Percentiles rank a stretch among this genome's conserved stretches.
phyloP scores from a whole-genome alignment of 805 yeast genomes.

The Candida sanyiensis region DNA sequence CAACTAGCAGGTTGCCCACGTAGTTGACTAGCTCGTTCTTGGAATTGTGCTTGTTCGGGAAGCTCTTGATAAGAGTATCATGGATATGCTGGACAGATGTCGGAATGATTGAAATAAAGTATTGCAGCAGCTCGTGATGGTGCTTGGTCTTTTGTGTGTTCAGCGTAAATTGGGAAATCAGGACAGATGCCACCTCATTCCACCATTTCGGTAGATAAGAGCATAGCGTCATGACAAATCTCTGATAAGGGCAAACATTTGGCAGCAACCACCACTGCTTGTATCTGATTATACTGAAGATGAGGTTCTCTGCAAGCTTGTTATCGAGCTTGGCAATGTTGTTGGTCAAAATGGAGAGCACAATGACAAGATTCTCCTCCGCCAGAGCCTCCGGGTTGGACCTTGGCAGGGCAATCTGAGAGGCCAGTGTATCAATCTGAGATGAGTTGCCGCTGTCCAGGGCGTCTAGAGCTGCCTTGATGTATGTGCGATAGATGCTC shows the following conservation, averaged over 20 bases:
- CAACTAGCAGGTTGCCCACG: conserved; percentile 52
- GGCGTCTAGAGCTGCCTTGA: conserved; percentile 63
- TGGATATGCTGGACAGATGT: conserved; percentile 69
- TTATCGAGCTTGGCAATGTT: conserved; percentile 59
- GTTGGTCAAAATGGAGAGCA: conserved; percentile 53
- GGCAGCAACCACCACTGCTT: conserved; percentile 51
- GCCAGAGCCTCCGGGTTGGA: conserved; percentile 50
- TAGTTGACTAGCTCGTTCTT: conserved; percentile 53
- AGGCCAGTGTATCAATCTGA: conserved; percentile 54
- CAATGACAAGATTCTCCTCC: conserved; percentile 43
- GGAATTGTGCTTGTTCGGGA: conserved; percentile 75
- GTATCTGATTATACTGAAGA: conserved; percentile 56
- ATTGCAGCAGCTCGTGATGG: conserved; percentile 62
- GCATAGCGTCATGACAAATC: conserved; percentile 71
- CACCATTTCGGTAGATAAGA: conserved; percentile 89
- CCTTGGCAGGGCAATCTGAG: conserved; percentile 50
- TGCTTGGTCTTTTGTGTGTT: conserved; percentile 30
- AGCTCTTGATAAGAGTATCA: conserved; percentile 47
- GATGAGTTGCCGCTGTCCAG: conserved; percentile 54
- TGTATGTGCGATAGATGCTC: conserved; percentile 38
- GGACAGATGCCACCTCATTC: conserved; percentile 66
- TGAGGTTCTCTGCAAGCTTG: conserved; percentile 43
- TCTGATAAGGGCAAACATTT: conserved; percentile 53
- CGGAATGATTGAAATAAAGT: conserved; percentile 70
- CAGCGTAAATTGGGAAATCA: conserved; percentile 56